Evolutionary conservation across 805 yeast species (phyloP).

Genomic region (Clavispora asparagi): DNA sequence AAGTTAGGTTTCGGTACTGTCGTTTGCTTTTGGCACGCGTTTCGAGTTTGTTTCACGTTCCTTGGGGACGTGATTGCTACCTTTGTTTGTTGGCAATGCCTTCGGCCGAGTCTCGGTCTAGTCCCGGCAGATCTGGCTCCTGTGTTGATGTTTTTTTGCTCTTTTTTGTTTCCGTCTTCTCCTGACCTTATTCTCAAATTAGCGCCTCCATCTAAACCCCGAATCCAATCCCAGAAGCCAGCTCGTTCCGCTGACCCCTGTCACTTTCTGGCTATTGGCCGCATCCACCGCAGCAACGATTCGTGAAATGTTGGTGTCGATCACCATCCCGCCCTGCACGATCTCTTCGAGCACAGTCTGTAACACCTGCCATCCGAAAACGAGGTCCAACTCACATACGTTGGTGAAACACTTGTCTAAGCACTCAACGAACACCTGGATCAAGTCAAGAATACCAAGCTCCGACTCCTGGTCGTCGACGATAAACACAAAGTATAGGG

Average conservation of each 20-base stretch:
- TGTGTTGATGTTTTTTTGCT: too few relatives aligned
- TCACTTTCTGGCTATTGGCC: conserved; percentile 48
- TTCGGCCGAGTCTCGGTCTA: too few relatives aligned
- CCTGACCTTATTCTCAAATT: too few relatives aligned
- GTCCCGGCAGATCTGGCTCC: too few relatives aligned
- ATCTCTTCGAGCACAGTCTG: conserved; percentile 89
- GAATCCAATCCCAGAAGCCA: conserved; percentile 23
- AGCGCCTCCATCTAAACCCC: conserved; percentile 14
- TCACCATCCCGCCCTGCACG: conserved; percentile 97
- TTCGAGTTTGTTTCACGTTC: too few relatives aligned
- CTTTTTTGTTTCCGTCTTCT: too few relatives aligned
- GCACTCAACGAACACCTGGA: conserved; percentile 95
- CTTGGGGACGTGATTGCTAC: too few relatives aligned
- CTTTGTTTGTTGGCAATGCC: too few relatives aligned
- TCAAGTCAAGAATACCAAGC: conserved; percentile 85
- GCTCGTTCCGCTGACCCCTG: conserved; percentile 15
- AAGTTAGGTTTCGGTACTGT: too few relatives aligned
- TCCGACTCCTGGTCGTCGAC: conserved; percentile 96
- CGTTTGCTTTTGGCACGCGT: too few relatives aligned
- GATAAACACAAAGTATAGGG: conserved; percentile 90
- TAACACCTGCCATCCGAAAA: conserved; percentile 97
- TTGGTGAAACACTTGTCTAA: conserved; percentile 88
- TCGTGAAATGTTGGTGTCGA: conserved; percentile 78
- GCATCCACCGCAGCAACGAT: conserved; percentile 83
- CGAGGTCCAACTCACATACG: conserved; percentile 92